phyloP scores from a whole-genome alignment of 129 eudicot species.

The Cynara cardunculus region DNA sequence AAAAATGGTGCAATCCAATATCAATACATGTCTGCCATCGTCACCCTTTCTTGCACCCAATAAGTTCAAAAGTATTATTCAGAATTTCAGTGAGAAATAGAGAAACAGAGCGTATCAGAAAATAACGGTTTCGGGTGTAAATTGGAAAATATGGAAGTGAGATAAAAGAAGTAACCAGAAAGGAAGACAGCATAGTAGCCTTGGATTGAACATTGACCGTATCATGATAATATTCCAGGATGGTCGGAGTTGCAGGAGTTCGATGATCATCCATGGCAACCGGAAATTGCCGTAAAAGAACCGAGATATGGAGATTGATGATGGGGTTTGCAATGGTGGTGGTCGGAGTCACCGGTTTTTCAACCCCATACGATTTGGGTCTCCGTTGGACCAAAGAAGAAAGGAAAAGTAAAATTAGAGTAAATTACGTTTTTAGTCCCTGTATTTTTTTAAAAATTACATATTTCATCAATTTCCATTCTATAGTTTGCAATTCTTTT shows the following conservation, averaged over 20 bases:
- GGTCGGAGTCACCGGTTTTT: neutral
- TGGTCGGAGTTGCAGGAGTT: slow-evolving; percentile 36
- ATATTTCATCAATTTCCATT: too few species aligned
- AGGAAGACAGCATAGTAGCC: slow-evolving; percentile 49
- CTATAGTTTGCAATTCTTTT: too few species aligned
- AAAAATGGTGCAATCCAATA: slow-evolving; percentile 74
- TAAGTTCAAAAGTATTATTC: neutral
- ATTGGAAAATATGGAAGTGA: neutral
- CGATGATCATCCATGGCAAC: slow-evolving; percentile 20
- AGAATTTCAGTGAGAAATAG: neutral
- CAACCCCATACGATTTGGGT: neutral
- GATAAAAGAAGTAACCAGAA: slow-evolving; percentile 29
- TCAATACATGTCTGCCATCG: slow-evolving; percentile 56
- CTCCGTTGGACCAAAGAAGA: neutral
- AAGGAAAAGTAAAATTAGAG: too few species aligned
- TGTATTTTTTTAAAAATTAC: too few species aligned
- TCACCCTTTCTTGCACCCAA: slow-evolving; percentile 36
- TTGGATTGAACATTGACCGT: slow-evolving; percentile 59
- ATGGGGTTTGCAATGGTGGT: neutral
- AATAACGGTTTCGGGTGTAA: neutral
- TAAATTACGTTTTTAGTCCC: too few species aligned
- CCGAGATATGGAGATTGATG: neutral
- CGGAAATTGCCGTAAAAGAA: neutral
- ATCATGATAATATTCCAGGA: slow-evolving; percentile 48
- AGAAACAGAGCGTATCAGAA: neutral